Percentiles rank a stretch among this genome's conserved stretches.
Conservation (phyloP, 805 yeast species). For the Candida berthetii region DNA sequence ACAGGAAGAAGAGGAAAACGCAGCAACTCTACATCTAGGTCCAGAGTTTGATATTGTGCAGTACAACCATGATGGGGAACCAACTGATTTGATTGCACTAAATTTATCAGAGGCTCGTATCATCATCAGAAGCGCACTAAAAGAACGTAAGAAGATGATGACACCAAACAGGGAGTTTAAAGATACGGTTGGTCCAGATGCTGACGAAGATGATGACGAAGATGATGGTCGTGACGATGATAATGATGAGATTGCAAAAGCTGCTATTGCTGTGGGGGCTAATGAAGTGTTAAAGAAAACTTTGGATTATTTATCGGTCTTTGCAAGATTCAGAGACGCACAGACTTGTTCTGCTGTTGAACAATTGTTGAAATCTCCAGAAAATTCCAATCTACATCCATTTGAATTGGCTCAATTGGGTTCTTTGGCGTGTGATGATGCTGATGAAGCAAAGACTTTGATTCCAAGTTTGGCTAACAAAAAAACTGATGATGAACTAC, state of each 20-base stretch:
- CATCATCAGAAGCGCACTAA: conserved; percentile 82
- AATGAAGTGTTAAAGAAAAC: conserved; percentile 90
- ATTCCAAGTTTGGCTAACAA: conserved; percentile 83
- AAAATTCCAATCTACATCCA: conserved; percentile 79
- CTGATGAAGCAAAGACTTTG: conserved; percentile 93
- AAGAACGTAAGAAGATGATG: conserved; percentile 59
- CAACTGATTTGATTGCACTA: conserved; percentile 72
- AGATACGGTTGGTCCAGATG: conserved; percentile 20
- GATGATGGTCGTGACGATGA: conserved; percentile 20
- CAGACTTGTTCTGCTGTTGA: conserved; percentile 94
- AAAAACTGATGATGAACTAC: conserved; percentile 81
- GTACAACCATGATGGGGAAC: conserved; percentile 73
- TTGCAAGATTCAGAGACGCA: conserved; percentile 87
- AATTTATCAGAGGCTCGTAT: conserved; percentile 88
- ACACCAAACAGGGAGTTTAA: conserved; percentile 32
- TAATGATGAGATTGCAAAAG: conserved; percentile 27
- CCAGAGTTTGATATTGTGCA: conserved; percentile 87
- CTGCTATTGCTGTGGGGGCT: conserved; percentile 63
- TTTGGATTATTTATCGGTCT: conserved; percentile 75
- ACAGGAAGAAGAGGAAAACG: conserved; percentile 84
- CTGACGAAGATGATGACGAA: conserved; percentile 16
- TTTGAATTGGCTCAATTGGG: conserved; percentile 90
- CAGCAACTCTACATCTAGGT: conserved; percentile 80
- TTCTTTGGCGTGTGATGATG: conserved; percentile 89
- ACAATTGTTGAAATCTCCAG: conserved; percentile 68